These are phyloP conservation scores for Boletus fagicola DNA, from an alignment of 768 basidiomycete genomes.

Conservation along the genomic window DNA sequence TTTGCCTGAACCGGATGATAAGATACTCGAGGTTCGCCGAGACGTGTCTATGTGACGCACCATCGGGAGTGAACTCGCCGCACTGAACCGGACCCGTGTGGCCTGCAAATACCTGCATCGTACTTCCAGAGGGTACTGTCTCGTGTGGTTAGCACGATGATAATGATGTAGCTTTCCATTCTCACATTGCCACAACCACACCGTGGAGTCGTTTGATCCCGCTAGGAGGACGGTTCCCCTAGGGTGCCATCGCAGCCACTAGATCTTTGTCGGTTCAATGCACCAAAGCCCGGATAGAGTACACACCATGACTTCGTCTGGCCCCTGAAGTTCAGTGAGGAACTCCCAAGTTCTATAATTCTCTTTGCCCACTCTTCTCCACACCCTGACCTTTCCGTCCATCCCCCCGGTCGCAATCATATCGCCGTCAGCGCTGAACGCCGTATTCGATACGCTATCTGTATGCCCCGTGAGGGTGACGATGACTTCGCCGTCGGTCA, in stretches of 20 bases:
- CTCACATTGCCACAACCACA: conserved; percentile 97
- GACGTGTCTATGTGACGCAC: conserved; percentile 34
- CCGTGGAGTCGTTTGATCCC: conserved; percentile 88
- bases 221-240: conserved; percentile 85
- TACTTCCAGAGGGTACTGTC: conserved; percentile 89
- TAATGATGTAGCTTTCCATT: neutral
- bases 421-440: conserved; percentile 87
- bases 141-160: conserved; percentile 1
- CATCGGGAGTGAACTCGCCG: conserved; percentile 91
- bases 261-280: conserved; percentile 1
- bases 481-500: conserved; percentile 74
- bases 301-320: conserved; percentile 92
- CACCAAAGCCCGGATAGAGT: neutral
- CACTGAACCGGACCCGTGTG: conserved; percentile 83
- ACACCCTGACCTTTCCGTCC: conserved; percentile 93
- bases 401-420: conserved; percentile 95
- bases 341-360: conserved; percentile 89
- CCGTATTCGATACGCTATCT: conserved; percentile 80
- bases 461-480: conserved; percentile 89
- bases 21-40: neutral
- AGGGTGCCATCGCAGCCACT: conserved; percentile 98
- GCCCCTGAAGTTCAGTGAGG: conserved; percentile 86
- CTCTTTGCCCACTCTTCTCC: conserved; percentile 79
- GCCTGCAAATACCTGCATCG: conserved; percentile 94
- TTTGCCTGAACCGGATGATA: conserved; percentile 55